Conservation (phyloP, 306 rosid genomes). For the Corylus heterophylla region DNA sequence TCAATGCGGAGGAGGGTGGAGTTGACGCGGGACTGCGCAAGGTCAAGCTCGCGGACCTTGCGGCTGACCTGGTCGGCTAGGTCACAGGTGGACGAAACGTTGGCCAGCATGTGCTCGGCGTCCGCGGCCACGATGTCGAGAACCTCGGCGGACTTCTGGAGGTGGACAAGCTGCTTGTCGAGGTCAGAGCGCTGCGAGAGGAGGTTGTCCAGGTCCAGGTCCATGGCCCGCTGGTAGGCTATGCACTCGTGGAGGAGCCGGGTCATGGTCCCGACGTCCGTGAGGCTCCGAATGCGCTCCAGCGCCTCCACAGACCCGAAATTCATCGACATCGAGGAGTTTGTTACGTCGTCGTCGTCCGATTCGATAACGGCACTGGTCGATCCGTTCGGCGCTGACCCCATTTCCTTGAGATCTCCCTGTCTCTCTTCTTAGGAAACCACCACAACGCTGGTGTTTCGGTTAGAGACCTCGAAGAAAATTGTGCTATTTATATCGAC, state of each 20-base stretch:
- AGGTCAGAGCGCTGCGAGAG: conserved; percentile 80
- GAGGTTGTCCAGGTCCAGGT: conserved; percentile 65
- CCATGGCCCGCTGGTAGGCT: conserved; percentile 57
- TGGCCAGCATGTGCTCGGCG: conserved; percentile 53
- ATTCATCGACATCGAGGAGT: conserved; percentile 37
- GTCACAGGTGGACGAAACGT: conserved; percentile 49
- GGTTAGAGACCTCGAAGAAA: too few relatives aligned
- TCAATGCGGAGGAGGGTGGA: conserved; percentile 79
- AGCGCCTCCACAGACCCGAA: conserved; percentile 46
- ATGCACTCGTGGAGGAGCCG: conserved; percentile 68
- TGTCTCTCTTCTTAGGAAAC: background rate
- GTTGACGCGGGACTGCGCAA: conserved; percentile 83
- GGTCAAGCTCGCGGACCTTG: conserved; percentile 91
- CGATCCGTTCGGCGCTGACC: conserved; percentile 44
- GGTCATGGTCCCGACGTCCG: conserved; percentile 63
- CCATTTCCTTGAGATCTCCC: conserved; percentile 29
- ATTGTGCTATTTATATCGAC: too few relatives aligned
- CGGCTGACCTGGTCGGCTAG: conserved; percentile 59
- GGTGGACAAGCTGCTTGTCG: conserved; percentile 64
- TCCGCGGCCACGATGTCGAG: conserved; percentile 73
- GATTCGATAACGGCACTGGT: conserved; percentile 30
- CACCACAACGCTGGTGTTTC: too few relatives aligned
- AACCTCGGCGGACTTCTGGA: conserved; percentile 67
- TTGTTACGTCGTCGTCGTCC: conserved; percentile 20
- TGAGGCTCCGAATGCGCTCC: conserved; percentile 38